Base-by-base conservation (phyloP, 1,139 yeast species). In the Saccharomycopsis crataegensis region DNA sequence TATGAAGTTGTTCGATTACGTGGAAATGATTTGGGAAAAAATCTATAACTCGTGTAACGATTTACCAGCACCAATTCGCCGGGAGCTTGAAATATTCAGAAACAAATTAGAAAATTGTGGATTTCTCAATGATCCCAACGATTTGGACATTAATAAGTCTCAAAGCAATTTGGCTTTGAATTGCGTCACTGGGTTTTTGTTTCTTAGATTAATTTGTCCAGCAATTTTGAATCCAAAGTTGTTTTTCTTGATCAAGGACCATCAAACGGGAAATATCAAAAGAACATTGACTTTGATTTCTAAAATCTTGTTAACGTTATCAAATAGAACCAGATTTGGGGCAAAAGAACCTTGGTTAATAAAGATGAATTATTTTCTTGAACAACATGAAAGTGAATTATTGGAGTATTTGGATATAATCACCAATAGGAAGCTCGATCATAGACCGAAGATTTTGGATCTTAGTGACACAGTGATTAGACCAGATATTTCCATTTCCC, bases 221-320 rank as follows among this genome's bases (percentile, higher is more conserved):
- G 96, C 96, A 0, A 79, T 93, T 45, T 71, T 93, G 62, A 90
- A 89, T 62, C 98, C 98, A 0, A 89, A 89, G 62, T 68, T 89
- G 48, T 90, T 89, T 65, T 82, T 83, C 59, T 72, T 93, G 50
- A 79, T 89, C 1, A 77, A 79, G 55, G 75, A 78, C 49, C 93
- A 86, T 62, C 89, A 89, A 57, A 75, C 82, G 9, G 88, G 90
- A 0, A 73, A 74, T 17, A 75, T 83, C 1, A 93, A 89, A 62
- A 74, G 96, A 56, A 85, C 96, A 0, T 69, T 91, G 52, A 88
- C 96, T 0, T 69, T 90, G 46, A 72, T 90, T 14, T 89, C 97
- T n/a, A 93, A 93, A 64, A 76, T 88, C 28, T 66, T 91, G 46
- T 78, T 90, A 65, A 86, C 87, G 48, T 76, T 91, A 59, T 90